Conservation (phyloP, 2,329 filamentous ascomycete genomes). For the Fusarium sp. region DNA sequence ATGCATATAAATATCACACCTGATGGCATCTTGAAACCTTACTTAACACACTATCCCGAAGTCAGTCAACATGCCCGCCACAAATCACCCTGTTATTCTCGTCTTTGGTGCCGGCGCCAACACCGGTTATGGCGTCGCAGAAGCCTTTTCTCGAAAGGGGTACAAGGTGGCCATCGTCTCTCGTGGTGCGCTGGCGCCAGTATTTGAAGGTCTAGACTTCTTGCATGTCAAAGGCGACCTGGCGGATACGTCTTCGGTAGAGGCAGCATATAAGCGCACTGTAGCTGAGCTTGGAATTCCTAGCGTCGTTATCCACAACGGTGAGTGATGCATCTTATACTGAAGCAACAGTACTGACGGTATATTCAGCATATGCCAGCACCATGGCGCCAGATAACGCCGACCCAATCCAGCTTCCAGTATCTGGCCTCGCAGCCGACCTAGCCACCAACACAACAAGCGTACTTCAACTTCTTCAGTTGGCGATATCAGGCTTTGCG, state of each 20-base stretch:
- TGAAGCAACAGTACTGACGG: background rate
- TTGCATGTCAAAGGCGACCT: background rate
- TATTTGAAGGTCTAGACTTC: background rate
- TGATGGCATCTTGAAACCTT: background rate
- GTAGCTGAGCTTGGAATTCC: background rate
- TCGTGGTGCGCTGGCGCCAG: background rate
- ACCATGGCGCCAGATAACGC: background rate
- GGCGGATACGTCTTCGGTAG: background rate
- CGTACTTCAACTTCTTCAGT: background rate
- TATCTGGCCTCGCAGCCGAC: background rate
- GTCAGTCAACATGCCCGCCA: background rate
- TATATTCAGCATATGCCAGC: background rate
- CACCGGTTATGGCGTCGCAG: slow-evolving; percentile 13
- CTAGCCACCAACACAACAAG: background rate
- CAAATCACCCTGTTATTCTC: background rate
- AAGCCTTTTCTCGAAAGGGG: slow-evolving; percentile 10
- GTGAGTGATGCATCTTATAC: background rate
- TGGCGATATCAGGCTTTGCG: background rate
- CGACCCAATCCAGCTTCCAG: background rate
- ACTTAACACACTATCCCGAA: background rate
- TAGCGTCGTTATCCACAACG: background rate
- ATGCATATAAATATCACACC: background rate
- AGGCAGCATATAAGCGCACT: background rate
- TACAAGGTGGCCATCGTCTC: slow-evolving; percentile 17
- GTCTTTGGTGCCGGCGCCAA: slow-evolving; percentile 25